These are phyloP conservation scores for Claviceps fusiformis DNA, from an alignment of 2,329 filamentous ascomycete species.

Conservation along the genomic window DNA sequence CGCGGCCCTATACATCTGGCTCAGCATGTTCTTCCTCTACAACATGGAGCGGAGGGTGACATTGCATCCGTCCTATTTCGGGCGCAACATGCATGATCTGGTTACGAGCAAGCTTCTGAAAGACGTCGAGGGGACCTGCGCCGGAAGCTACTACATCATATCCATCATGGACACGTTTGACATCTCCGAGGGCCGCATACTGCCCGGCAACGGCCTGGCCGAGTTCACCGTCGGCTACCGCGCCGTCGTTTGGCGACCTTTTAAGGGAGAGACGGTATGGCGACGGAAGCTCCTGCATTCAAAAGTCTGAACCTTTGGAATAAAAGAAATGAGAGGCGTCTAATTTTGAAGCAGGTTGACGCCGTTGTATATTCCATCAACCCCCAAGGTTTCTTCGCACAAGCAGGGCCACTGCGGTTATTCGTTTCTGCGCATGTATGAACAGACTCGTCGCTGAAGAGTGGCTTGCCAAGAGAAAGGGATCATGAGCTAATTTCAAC, in stretches of 20 bases:
- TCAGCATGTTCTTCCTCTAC: slow-evolving; percentile 91
- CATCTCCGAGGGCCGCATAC: slow-evolving; percentile 82
- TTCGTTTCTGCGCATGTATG: slow-evolving; percentile 75
- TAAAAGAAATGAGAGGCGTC: slow-evolving; percentile 9
- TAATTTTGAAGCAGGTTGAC: slow-evolving; percentile 56
- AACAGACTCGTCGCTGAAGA: slow-evolving; percentile 12
- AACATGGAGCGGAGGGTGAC: slow-evolving; percentile 91
- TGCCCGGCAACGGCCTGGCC: slow-evolving; percentile 80
- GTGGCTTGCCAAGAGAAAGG: neutral
- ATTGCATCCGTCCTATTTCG: slow-evolving; percentile 94
- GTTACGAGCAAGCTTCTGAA: slow-evolving; percentile 80
- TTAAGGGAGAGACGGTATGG: slow-evolving; percentile 91
- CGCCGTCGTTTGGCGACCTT: slow-evolving; percentile 93
- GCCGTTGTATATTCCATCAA: slow-evolving; percentile 87
- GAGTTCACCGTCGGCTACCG: slow-evolving; percentile 93
- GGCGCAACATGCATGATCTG: slow-evolving; percentile 81
- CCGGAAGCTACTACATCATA: slow-evolving; percentile 93
- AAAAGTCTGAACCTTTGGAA: neutral
- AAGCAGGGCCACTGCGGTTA: slow-evolving; percentile 63
- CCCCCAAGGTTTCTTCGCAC: slow-evolving; percentile 78
- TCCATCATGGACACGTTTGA: slow-evolving; percentile 95
- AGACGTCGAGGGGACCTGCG: slow-evolving; percentile 91
- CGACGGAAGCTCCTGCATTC: slow-evolving; percentile 7
- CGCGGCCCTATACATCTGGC: neutral
- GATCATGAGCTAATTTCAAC: neutral